A percentile compares a stretch with the other conserved stretches of the same genome.
phyloP scores from a whole-genome alignment of 2,329 filamentous ascomycete species.

The Chrysosporium keratinophilum region DNA sequence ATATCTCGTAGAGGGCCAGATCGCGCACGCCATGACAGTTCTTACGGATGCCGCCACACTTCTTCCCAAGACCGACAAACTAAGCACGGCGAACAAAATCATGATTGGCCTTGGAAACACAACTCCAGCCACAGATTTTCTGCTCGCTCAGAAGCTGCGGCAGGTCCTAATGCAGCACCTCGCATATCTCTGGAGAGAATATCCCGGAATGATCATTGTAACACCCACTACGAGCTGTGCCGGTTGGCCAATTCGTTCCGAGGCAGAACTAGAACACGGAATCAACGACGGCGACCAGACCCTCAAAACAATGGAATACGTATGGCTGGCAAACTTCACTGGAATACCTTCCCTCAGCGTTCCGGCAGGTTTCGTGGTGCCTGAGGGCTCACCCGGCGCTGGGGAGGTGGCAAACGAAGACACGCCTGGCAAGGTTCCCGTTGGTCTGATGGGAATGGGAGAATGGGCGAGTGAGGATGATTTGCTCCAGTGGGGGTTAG shows the following conservation, averaged over 20 bases:
- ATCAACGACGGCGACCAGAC: conserved; percentile 58
- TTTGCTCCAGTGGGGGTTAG: conserved; percentile 41
- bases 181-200: conserved; percentile 51
- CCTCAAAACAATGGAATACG: conserved; percentile 63
- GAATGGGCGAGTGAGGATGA: conserved; percentile 46
- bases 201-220: conserved; percentile 63
- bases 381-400: conserved; percentile 1
- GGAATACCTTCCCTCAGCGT: conserved; percentile 60
- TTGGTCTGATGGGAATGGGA: conserved; percentile 47
- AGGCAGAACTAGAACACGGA: conserved; percentile 47
- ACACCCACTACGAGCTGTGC: conserved; percentile 62
- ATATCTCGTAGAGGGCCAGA: conserved; percentile 53
- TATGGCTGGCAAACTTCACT: conserved; percentile 66
- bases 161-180: conserved; percentile 64
- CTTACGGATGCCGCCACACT: conserved; percentile 52
- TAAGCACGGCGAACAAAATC: conserved; percentile 39
- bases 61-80: conserved; percentile 27
- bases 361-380: conserved; percentile 57
- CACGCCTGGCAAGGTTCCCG: conserved; percentile 37
- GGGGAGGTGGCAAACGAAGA: conserved; percentile 25
- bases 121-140: conserved; percentile 54
- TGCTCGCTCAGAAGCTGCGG: conserved; percentile 59
- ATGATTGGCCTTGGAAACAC: conserved; percentile 51
- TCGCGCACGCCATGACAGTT: conserved; percentile 63
- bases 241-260: conserved; percentile 57